Conservation (phyloP, 176 grass and related monocot species). For the Leersia perrieri region DNA sequence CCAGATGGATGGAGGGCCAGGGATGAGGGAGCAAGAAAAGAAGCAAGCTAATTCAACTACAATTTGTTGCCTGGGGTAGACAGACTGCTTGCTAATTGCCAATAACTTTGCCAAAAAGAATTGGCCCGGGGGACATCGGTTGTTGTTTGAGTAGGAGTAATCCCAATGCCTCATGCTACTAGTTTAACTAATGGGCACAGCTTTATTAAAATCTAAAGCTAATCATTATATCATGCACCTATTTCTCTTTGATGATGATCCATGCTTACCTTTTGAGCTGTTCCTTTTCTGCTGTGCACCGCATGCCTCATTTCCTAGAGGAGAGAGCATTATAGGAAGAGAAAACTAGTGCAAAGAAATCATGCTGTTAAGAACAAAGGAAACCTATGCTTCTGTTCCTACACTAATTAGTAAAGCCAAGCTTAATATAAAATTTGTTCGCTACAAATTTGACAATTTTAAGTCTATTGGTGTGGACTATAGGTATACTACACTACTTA, state of each 20-base stretch:
- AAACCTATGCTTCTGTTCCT: neutral
- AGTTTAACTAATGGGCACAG: conserved; percentile 40
- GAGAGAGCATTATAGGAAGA: neutral
- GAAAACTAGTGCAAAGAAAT: neutral
- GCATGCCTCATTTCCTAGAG: conserved; percentile 35
- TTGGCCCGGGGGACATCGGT: conserved; percentile 20
- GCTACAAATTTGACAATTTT: neutral
- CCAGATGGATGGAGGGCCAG: conserved; percentile 36
- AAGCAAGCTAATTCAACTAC: conserved; percentile 10
- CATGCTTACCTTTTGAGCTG: conserved; percentile 30
- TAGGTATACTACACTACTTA: neutral
- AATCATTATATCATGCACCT: conserved; percentile 60
- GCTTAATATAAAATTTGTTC: neutral
- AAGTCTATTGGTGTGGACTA: neutral
- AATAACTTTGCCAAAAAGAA: conserved; percentile 51
- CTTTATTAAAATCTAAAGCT: conserved; percentile 32
- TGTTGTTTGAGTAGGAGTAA: conserved; percentile 58
- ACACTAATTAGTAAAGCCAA: neutral
- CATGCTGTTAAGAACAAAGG: neutral
- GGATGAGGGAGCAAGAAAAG: conserved; percentile 26
- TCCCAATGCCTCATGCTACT: conserved; percentile 46
- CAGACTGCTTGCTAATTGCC: conserved; percentile 34
- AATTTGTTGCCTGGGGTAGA: conserved; percentile 33
- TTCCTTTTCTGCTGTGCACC: conserved; percentile 18
- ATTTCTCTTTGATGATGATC: conserved; percentile 41